Conservation (phyloP, 2,329 filamentous ascomycete species). For the Epichloe bromicola region DNA sequence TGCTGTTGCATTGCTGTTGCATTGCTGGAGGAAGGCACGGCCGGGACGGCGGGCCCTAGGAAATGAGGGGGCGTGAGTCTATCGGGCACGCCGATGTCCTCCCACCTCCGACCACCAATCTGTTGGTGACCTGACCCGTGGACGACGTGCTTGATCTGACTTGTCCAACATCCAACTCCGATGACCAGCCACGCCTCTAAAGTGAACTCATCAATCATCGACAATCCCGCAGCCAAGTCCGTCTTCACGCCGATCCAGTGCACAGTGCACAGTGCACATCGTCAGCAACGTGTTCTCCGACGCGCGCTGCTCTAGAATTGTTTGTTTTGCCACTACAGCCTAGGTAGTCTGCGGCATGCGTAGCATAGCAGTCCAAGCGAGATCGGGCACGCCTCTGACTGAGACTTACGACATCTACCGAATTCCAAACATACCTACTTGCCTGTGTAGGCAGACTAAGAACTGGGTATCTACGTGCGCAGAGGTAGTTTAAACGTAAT, state of each 20-base stretch:
- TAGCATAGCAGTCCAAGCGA: not conserved
- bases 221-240: not conserved
- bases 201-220: not conserved
- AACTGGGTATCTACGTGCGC: not conserved
- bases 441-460: not conserved
- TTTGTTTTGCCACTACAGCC: not conserved
- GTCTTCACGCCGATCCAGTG: not conserved
- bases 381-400: no score
- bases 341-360: not conserved
- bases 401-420: no score
- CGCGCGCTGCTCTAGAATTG: not conserved
- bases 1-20: no score
- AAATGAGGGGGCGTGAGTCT: conserved; percentile 5
- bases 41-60: not conserved
- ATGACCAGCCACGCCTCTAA: not conserved
- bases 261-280: not conserved
- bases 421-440: no score
- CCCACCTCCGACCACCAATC: conserved; percentile 11
- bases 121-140: conserved; percentile 13
- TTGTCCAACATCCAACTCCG: conserved; percentile 7
- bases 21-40: not conserved
- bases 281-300: not conserved
- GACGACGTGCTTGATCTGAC: conserved; percentile 13
- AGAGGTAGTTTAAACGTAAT: not conserved
- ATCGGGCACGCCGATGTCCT: not conserved